These are phyloP conservation scores for Flaveria sonorensis DNA, from an alignment of 129 eudicot species.

Conservation along the genomic window DNA sequence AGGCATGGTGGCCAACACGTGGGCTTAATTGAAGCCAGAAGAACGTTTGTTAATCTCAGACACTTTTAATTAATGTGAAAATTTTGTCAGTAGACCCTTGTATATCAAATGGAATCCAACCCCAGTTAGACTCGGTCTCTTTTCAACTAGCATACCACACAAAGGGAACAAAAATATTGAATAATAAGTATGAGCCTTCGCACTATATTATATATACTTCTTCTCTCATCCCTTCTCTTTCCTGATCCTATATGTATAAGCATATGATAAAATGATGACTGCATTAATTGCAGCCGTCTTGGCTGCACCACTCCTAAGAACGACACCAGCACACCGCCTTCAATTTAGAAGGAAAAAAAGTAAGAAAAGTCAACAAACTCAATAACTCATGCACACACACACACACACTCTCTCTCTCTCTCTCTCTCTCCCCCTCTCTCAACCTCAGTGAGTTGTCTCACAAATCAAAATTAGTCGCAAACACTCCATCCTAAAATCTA, in stretches of 20 bases:
- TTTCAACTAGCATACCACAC: neutral
- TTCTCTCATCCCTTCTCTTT: neutral
- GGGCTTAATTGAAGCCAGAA: neutral
- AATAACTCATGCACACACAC: no score
- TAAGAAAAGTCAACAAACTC: neutral
- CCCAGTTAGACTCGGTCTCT: neutral
- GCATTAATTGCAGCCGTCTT: neutral
- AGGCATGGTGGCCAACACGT: neutral
- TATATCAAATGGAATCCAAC: neutral
- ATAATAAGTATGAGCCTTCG: neutral
- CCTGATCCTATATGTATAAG: neutral
- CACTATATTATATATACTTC: neutral
- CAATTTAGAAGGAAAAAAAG: neutral
- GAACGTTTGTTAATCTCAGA: neutral
- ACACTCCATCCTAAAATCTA: neutral
- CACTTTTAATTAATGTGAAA: neutral
- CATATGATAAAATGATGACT: no score
- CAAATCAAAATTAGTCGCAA: neutral
- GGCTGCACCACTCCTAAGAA: neutral
- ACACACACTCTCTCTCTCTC: neutral
- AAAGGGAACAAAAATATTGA: neutral
- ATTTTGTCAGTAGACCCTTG: neutral
- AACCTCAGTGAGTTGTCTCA: neutral
- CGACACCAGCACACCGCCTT: neutral
- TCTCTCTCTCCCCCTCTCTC: neutral